phyloP scores from a whole-genome alignment of 2,329 filamentous ascomycete species.

The Trichoderma arundinaceum region DNA sequence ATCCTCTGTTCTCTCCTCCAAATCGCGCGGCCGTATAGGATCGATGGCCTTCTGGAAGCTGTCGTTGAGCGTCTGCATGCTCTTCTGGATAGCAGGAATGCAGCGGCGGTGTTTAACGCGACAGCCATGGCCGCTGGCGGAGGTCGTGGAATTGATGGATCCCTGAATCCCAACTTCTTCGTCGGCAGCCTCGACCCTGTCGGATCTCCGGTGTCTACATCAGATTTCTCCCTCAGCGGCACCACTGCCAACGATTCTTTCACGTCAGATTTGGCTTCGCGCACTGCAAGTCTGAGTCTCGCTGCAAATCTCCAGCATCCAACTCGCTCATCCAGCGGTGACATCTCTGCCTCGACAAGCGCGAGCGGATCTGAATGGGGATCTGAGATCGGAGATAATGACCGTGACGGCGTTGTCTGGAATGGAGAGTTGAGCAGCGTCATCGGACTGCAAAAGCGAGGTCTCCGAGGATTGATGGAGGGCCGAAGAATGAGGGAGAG shows the following conservation, averaged over 20 bases:
- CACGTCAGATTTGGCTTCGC: conserved; percentile 42
- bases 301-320: conserved; percentile 47
- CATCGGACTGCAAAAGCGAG: conserved; percentile 93
- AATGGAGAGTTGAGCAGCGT: conserved; percentile 81
- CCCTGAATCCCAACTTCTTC: conserved; percentile 67
- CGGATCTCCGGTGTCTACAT: conserved; percentile 43
- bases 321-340: conserved; percentile 52
- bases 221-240: conserved; percentile 44
- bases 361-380: conserved; percentile 63
- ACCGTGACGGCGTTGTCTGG: conserved; percentile 68
- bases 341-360: conserved; percentile 57
- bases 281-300: conserved; percentile 53
- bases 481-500: conserved; percentile 83
- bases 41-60: conserved; percentile 90
- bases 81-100: conserved; percentile 89
- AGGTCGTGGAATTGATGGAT: conserved; percentile 78
- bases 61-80: conserved; percentile 90
- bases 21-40: conserved; percentile 87
- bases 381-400: conserved; percentile 58
- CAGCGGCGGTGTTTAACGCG: conserved; percentile 96
- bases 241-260: conserved; percentile 42
- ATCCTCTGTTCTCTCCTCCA: conserved; percentile 95
- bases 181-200: conserved; percentile 56
- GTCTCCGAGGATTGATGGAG: conserved; percentile 91
- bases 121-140: conserved; percentile 97